These are phyloP conservation scores for Monosporascus sp. DNA, from an alignment of 2,329 filamentous ascomycete genomes.

Conservation along the genomic window DNA sequence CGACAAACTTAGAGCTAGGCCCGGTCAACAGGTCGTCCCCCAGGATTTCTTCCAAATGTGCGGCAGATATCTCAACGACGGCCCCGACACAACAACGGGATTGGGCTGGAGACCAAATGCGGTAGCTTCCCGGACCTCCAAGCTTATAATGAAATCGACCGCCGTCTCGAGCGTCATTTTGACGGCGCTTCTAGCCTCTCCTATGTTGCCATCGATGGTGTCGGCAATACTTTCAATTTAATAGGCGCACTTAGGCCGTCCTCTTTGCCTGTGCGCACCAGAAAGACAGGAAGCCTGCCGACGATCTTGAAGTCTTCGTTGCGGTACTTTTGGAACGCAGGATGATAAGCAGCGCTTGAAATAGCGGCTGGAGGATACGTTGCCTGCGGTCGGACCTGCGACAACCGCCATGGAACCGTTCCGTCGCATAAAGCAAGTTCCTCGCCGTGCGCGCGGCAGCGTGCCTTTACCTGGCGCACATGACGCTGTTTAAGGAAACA, in stretches of 20 bases:
- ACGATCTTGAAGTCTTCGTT: not conserved
- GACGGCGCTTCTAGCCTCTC: not conserved
- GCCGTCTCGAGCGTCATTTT: not conserved
- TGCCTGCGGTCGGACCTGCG: too few species aligned
- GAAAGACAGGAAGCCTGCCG: not conserved
- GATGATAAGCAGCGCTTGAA: too few species aligned
- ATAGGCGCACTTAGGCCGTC: not conserved
- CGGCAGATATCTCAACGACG: too few species aligned
- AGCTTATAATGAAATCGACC: not conserved
- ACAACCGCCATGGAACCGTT: too few species aligned
- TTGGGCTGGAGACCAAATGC: constrained; percentile 1
- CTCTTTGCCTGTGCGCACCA: not conserved
- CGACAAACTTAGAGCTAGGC: constrained; percentile 1
- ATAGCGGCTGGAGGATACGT: too few species aligned
- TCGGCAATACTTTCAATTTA: not conserved
- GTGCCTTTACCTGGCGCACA: too few species aligned
- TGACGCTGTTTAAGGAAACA: too few species aligned
- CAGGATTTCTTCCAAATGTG: not conserved
- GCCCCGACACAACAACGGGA: not conserved
- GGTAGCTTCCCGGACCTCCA: not conserved
- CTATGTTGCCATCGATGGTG: not conserved
- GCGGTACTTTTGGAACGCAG: too few species aligned
- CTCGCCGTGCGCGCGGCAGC: too few species aligned
- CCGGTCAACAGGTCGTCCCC: not conserved
- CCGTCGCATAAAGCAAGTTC: too few species aligned